Evolutionary conservation across 2,329 filamentous ascomycete species (phyloP).

Genomic region (Xylariales sp.): DNA sequence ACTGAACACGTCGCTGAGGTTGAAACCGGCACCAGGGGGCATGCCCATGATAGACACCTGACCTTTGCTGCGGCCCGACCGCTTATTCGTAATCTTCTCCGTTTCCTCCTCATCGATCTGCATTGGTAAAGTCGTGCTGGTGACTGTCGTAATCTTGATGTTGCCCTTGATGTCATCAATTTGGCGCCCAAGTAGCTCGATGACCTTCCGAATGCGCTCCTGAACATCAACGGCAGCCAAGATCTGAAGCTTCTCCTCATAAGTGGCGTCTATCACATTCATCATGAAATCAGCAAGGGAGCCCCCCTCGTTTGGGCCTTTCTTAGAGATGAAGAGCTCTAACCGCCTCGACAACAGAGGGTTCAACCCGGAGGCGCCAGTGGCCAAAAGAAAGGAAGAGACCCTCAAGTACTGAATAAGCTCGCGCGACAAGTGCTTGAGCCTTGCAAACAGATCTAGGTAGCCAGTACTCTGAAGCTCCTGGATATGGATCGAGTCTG

Average conservation of each 20-base stretch:
- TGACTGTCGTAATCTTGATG: slow-evolving; percentile 77
- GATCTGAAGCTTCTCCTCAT: slow-evolving; percentile 87
- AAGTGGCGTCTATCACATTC: slow-evolving; percentile 79
- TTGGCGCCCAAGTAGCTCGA: slow-evolving; percentile 78
- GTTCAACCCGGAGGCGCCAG: slow-evolving; percentile 62
- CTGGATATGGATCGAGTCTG: slow-evolving; percentile 17
- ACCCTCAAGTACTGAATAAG: slow-evolving; percentile 79
- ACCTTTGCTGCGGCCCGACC: slow-evolving; percentile 20
- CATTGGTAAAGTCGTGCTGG: slow-evolving; percentile 59
- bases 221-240: slow-evolving; percentile 77
- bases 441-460: slow-evolving; percentile 67
- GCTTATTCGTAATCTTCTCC: slow-evolving; percentile 41
- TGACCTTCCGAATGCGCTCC: slow-evolving; percentile 72
- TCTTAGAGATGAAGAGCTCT: slow-evolving; percentile 80
- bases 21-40: slow-evolving; percentile 19
- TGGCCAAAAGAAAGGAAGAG: slow-evolving; percentile 73
- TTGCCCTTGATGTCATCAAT: slow-evolving; percentile 80
- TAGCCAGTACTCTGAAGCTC: slow-evolving; percentile 20
- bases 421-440: slow-evolving; percentile 83
- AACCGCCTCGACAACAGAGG: slow-evolving; percentile 82
- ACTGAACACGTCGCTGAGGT: slow-evolving; percentile 38
- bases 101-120: slow-evolving; percentile 52
- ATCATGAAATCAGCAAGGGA: slow-evolving; percentile 93
- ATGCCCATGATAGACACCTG: slow-evolving; percentile 16
- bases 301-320: slow-evolving; percentile 77